Base-by-base conservation (phyloP, 2,329 filamentous ascomycete species). In the Fulvia fulva region DNA sequence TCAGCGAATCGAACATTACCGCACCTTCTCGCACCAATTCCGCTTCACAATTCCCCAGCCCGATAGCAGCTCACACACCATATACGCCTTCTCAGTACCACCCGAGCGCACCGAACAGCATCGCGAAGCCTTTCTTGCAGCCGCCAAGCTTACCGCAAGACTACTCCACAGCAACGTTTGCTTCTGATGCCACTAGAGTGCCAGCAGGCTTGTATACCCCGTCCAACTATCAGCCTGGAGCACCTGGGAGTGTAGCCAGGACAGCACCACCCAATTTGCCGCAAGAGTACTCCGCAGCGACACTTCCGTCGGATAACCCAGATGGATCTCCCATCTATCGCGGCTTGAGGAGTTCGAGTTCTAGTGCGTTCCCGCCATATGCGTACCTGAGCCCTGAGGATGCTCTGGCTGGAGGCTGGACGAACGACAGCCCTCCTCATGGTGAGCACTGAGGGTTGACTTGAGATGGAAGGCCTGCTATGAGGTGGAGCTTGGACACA, bases 221-320 rank as follows among this genome's bases (percentile, higher is more conserved):
- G 16, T 65, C 63, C n/a, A 49, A 51, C 19, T 63, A 61, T 50
- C 23, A 32, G 12, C 12, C 46, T 9, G 53, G 58, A 21, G 47
- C 61, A 9, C 58, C 61, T 16, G 58, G 47, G 22, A 63, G 61
- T 41, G 37, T 63, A 4, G 45, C 55, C 8, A 50, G 57, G 23
- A 41, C 55, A 25, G 32, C 28, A 16, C 61, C 61, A 21, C 63
- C 55, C 16, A 62, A 57, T 47, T 25, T 63, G 45, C 59, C 56
- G 14, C 61, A 63, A 32, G 55, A 60, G 11, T 65, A 62, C 44
- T 63, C 63, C 11, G 43, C 55, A 11, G 57, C 55, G n/a, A 60
- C 56, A 25, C 32, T 56, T 23, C 5, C 45, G 23, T 25, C 62
- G 22, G 52, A 58, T 26, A 53, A 19, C 37, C 19, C 19, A 25